phyloP scores from a whole-genome alignment of 345 rosid genomes.

The Durio zibethinus region DNA sequence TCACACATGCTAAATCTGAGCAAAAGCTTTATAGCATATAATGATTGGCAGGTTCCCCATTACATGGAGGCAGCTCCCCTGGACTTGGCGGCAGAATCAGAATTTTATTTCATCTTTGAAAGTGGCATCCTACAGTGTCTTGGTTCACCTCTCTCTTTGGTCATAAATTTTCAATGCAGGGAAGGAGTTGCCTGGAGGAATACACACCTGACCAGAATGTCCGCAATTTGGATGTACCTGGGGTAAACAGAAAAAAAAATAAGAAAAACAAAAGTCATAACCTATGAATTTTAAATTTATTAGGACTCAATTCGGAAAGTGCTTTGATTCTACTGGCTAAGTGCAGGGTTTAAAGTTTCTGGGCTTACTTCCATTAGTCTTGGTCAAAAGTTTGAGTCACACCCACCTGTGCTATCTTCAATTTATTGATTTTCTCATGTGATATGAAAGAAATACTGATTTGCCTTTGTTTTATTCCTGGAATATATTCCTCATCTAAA shows the following conservation, averaged over 20 bases:
- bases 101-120: neutral
- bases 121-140: neutral
- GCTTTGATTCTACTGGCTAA: neutral
- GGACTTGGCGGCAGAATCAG: neutral
- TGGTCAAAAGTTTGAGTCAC: neutral
- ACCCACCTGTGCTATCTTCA: neutral
- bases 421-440: neutral
- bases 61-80: neutral
- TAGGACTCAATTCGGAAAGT: neutral
- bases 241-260: no score
- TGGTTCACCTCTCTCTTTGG: neutral
- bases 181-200: neutral
- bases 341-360: neutral
- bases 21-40: constrained; percentile 2
- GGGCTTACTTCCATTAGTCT: neutral
- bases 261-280: neutral
- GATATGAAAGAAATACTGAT: neutral
- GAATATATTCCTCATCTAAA: neutral
- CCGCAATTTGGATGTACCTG: neutral
- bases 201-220: constrained; percentile 1
- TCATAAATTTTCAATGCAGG: neutral
- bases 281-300: neutral
- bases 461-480: neutral
- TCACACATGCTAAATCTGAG: neutral
- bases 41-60: neutral